Evolutionary conservation across 805 yeast species (phyloP).

Genomic region (Lipomyces chichibuensis): DNA sequence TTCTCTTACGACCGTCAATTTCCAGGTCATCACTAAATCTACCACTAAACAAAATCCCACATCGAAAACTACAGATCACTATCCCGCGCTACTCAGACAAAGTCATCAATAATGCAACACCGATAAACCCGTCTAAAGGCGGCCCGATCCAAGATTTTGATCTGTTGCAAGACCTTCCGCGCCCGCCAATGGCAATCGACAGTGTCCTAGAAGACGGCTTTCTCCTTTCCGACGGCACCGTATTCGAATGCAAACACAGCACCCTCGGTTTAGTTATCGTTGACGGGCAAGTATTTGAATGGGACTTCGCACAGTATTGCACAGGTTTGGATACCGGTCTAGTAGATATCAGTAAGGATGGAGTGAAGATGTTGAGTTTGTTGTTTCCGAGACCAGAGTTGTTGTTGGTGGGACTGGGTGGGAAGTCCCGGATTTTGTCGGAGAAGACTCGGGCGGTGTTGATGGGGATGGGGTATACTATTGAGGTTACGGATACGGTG

Average conservation of each 20-base stretch:
- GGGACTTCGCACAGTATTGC: slow-evolving; percentile 50
- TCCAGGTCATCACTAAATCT: neutral
- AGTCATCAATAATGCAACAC: slow-evolving; percentile 24
- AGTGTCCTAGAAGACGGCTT: slow-evolving; percentile 24
- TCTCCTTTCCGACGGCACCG: slow-evolving; percentile 24
- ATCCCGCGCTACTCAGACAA: neutral
- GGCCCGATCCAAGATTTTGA: slow-evolving; percentile 36
- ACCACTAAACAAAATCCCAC: neutral
- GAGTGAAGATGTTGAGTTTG: slow-evolving; percentile 54
- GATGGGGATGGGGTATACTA: slow-evolving; percentile 64
- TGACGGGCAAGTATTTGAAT: slow-evolving; percentile 61
- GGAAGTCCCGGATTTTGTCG: slow-evolving; percentile 61
- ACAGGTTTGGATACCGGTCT: slow-evolving; percentile 57
- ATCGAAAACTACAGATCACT: slow-evolving; percentile 2
- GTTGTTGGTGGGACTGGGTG: slow-evolving; percentile 70
- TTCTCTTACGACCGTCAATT: slow-evolving; percentile 4
- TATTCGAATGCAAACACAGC: slow-evolving; percentile 43
- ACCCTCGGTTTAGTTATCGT: slow-evolving; percentile 49
- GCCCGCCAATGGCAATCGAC: slow-evolving; percentile 35
- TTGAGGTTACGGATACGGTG: slow-evolving; percentile 67
- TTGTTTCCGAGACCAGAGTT: slow-evolving; percentile 79
- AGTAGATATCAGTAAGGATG: slow-evolving; percentile 55
- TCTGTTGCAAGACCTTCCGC: slow-evolving; percentile 30
- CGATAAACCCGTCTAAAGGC: slow-evolving; percentile 31
- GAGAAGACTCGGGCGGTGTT: slow-evolving; percentile 57